Conservation (phyloP, 1,139 yeast genomes). For the Pneumocystis canis region DNA sequence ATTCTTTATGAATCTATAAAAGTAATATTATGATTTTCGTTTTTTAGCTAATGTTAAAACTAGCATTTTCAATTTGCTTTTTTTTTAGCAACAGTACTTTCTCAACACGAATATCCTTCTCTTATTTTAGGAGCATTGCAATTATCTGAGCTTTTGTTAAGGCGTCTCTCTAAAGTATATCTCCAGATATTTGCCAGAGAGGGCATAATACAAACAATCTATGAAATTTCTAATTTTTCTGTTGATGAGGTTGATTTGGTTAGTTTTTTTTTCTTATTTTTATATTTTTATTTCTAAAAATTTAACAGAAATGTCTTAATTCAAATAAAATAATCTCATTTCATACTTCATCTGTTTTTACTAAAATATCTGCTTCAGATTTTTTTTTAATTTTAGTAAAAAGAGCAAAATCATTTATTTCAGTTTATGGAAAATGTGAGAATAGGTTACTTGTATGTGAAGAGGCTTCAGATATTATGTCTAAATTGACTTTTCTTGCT, state of each 20-base stretch:
- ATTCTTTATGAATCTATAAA: constrained; percentile 18
- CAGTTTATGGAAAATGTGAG: background rate
- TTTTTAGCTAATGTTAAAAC: background rate
- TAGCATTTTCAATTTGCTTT: constrained; percentile 23
- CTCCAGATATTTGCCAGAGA: constrained; percentile 48
- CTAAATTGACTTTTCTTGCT: background rate
- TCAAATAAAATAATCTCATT: background rate
- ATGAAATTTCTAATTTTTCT: constrained; percentile 8
- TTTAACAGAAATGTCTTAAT: background rate
- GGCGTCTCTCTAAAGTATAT: constrained; percentile 33
- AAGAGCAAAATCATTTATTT: constrained; percentile 1
- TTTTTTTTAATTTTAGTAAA: background rate
- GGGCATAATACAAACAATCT: constrained; percentile 49
- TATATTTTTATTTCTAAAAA: background rate
- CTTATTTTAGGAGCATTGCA: constrained; percentile 43
- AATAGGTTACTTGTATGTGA: background rate
- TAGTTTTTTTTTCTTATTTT: background rate
- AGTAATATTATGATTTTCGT: background rate
- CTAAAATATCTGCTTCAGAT: background rate
- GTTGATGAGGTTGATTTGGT: background rate
- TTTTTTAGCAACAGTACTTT: constrained; percentile 54
- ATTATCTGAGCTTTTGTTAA: constrained; percentile 34
- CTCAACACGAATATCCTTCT: constrained; percentile 32
- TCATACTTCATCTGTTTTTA: background rate
- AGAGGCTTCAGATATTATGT: background rate